Base-by-base conservation (phyloP, 768 basidiomycete species). In the Cubamyces lactineus region DNA sequence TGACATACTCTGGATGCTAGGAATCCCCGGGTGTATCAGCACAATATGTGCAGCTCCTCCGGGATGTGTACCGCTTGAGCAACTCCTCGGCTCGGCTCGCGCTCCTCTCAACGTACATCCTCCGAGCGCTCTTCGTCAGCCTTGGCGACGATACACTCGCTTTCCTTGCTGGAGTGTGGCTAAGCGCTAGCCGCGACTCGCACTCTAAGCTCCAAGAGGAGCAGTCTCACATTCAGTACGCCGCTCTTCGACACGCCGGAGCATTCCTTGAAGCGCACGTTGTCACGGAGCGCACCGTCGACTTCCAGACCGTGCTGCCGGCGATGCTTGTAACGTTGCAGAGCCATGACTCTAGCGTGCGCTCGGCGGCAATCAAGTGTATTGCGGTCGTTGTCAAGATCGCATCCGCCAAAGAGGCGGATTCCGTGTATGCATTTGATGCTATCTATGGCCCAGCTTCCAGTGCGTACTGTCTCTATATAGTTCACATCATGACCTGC, bases 251-350 rank as follows among this genome's bases (percentile, higher is more conserved):
- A 5, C 94, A 98, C 70, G 86, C 87, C 19, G 78, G 82, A 2
- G 92, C 94, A 0, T 96, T 96, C 74, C 73, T 98, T 13, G 81
- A 86, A 49, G 92, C 95, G 0, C 87, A 93, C 72, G 70, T 80
- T 1, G 69, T 78, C 2, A 76, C 82, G 48, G 75, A 80, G 43
- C 78, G 80, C 40, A 77, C 80, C 15, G 73, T 88, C 4, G 94
- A 96, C 72, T 92, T 96, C 74, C 90, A 95, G 72, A 87, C 85
- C 0, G 80, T 95, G 6, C 69, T 94, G 12, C 91, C 92, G 0
- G 79, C 86, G 2, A 71, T 94, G 11, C 76, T 94, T 1, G 81
- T 88, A 21, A 80, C 85, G 11, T 67, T 94, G 13, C 81, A 85
- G 54, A 80, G 78, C 61, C 24, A 72, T 1, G 78, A 81, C 46